Evolutionary conservation across 768 basidiomycete species (phyloP), one percentile per base, ranked within the genome.

Genomic region (Austroboletus festivus): DNA sequence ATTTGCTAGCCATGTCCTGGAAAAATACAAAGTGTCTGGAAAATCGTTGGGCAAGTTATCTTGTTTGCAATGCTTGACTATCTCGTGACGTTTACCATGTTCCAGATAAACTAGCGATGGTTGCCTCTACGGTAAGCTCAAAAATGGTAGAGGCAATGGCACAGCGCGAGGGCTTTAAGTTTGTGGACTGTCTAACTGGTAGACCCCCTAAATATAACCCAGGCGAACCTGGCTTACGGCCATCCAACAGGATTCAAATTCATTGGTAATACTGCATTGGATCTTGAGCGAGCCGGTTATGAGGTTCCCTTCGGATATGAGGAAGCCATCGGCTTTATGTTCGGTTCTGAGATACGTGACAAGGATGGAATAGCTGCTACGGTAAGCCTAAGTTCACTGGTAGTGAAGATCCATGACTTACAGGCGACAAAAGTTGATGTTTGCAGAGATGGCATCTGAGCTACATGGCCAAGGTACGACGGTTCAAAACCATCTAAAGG

Each of bases 261-360:
- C 61, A 91, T 94, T 42, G 92, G 92, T 8, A 94, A 93, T 60
- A 84, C 82, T 9, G 88, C 85, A 3, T 68, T 90, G 30, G 69
- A 73, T 42, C 76, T 93, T 15, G 82, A 77, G 13, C 61, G 69
- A 37, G 68, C 81, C 33, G 91, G 89, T 2, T 89, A 78, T 58
- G 78, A 84, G 35, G 83, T 86, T 10, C 80, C 78, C 0, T 93
- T 93, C 58, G 89, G 85, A 10, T 94, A 94, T 59, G 92, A 94
- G 61, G 92, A 94, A 68, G 92, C 93, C 1, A 93, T 94, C 46
- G 92, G 92, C 3, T 94, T 80, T 61, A 93, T 93, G 89, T 83
- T 91, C 64, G 88, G 89, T 22, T 71, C 79, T 13, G 72, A 82
- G 22, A 80, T 93, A 55, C 75, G 86, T 30, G 92, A 94, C 63